Conservation (phyloP, 2,329 filamentous ascomycete genomes). For the Phialophora expanda region DNA sequence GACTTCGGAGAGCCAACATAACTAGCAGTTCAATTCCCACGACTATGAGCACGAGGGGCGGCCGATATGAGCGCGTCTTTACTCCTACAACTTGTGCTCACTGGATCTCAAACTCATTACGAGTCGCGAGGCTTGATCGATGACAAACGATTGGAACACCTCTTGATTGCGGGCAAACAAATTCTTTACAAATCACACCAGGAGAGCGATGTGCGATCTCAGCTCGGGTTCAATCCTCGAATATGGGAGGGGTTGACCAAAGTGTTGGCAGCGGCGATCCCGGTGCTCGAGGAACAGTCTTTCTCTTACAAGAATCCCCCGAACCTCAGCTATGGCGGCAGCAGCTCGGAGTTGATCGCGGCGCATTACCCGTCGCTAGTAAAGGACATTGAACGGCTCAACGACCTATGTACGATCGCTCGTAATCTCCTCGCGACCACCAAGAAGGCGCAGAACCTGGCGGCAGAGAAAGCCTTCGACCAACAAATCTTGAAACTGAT, state of each 20-base stretch:
- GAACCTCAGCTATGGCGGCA: conserved; percentile 36
- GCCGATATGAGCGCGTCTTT: conserved; percentile 40
- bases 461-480: conserved; percentile 64
- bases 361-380: conserved; percentile 63
- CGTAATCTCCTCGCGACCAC: conserved; percentile 67
- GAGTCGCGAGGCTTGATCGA: conserved; percentile 65
- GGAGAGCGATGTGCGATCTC: conserved; percentile 61
- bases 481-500: conserved; percentile 66
- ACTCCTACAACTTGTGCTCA: conserved; percentile 55
- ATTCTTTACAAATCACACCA: conserved; percentile 64
- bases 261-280: conserved; percentile 64
- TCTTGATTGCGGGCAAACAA: conserved; percentile 65
- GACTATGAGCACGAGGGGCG: conserved; percentile 25
- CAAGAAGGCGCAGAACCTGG: conserved; percentile 66
- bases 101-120: conserved; percentile 62
- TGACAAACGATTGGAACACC: conserved; percentile 61
- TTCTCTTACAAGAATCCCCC: conserved; percentile 65
- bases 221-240: conserved; percentile 61
- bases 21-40: background rate
- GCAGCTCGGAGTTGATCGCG: conserved; percentile 63
- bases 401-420: conserved; percentile 66
- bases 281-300: conserved; percentile 65
- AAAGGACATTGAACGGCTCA: conserved; percentile 67
- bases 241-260: conserved; percentile 66
- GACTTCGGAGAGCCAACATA: background rate